phyloP scores from a whole-genome alignment of 768 basidiomycete species.

The Fistulinella prunicolor region DNA sequence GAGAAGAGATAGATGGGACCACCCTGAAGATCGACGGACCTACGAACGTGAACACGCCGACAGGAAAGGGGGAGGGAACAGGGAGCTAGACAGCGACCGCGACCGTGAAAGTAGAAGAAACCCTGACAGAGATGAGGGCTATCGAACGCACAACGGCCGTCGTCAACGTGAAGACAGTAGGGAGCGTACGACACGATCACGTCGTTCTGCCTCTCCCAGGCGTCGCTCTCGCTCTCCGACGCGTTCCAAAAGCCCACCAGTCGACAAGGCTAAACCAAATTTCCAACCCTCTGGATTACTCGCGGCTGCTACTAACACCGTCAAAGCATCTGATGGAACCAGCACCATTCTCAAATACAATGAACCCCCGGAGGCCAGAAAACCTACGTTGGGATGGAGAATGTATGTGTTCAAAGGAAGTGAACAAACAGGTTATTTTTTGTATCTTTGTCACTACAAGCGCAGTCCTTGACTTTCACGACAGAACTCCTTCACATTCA shows the following conservation, averaged over 20 bases:
- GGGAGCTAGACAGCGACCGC: slow-evolving; percentile 10
- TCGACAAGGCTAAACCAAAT: slow-evolving; percentile 81
- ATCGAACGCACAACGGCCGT: slow-evolving; percentile 31
- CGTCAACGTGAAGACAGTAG: slow-evolving; percentile 23
- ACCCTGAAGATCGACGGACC: slow-evolving; percentile 16
- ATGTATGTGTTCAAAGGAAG: slow-evolving; percentile 96
- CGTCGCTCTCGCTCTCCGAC: slow-evolving; percentile 39
- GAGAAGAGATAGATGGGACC: slow-evolving; percentile 17
- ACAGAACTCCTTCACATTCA: slow-evolving; percentile 90
- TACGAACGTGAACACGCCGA: slow-evolving; percentile 21
- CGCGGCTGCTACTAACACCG: slow-evolving; percentile 94
- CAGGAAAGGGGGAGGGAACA: slow-evolving; percentile 14
- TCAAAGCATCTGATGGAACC: slow-evolving; percentile 70
- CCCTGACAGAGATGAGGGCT: slow-evolving; percentile 39
- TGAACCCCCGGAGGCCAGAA: slow-evolving; percentile 96
- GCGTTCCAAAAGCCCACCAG: slow-evolving; percentile 39
- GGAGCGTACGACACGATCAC: slow-evolving; percentile 33
- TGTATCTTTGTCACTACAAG: not conserved
- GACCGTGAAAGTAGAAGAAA: slow-evolving; percentile 14
- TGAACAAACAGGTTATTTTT: slow-evolving; percentile 82
- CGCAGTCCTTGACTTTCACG: not conserved
- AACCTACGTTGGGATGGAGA: slow-evolving; percentile 87
- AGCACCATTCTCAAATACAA: slow-evolving; percentile 93
- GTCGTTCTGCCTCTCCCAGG: slow-evolving; percentile 59
- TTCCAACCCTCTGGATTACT: slow-evolving; percentile 86